Base-by-base conservation (phyloP, 2,329 filamentous ascomycete species). In the Colletotrichum musicola region DNA sequence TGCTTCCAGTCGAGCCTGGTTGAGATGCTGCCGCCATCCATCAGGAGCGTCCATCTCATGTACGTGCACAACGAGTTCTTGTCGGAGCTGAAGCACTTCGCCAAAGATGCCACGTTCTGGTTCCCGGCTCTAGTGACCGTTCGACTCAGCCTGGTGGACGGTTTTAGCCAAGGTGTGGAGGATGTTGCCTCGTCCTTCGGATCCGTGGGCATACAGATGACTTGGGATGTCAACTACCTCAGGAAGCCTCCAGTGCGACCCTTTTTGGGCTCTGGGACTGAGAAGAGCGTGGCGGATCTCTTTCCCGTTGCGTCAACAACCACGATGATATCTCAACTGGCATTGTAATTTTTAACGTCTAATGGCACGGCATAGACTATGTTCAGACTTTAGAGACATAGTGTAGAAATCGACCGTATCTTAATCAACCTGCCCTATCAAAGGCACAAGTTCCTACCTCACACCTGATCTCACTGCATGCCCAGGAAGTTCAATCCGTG, bases 11-110 rank as follows among this genome's bases (percentile, higher is more conserved):
- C 16, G 18, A 44, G 3, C 14, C 13, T 55, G 6, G n/a, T 18
- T 12, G 49, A 59, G 16, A 47, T 51, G 5, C n/a, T 68, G 0
- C 65, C 65, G 6, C 1, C 2, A 35, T 64, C 65, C 4, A 30
- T 68, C 10, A 18, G 38, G 13, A n/a, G 12, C 9, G 6, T 64
- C 2, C 47, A 55, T 22, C 10, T 68, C 12, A 18, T 49, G 14
- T 50, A 64, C 14, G 54, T 42, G 2, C 27, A 58, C 4, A 20
- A 55, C 10, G 20, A 25, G 1, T 64, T 53, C 3, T 9, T 42
- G 35, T 25, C 10, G 4, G 18, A 44, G 14, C 16, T 68, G 7
- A 25, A 27, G 12, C 27, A 12, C 7, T 16, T 68, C 22, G 42
- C 49, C 4, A 9, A 4, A 20, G 55, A 59, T 2, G 18, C 22